Conservation (phyloP, 2,329 filamentous ascomycete species). For the Neopestalotiopsis sp. region DNA sequence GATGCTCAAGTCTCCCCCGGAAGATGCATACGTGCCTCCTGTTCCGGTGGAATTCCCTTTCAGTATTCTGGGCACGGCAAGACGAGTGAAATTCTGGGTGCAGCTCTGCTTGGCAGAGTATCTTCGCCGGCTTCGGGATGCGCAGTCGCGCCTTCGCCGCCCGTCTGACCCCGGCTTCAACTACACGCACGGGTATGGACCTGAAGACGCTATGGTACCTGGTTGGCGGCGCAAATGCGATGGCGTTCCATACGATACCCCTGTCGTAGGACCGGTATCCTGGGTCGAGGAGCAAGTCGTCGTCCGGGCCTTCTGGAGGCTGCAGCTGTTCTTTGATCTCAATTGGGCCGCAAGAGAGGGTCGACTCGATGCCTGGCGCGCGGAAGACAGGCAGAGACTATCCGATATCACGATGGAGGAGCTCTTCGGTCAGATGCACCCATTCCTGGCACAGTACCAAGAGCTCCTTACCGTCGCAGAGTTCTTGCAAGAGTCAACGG, state of each 20-base stretch:
- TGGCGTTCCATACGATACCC: not conserved
- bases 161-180: too few relatives aligned
- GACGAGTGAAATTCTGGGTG: too few relatives aligned
- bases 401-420: not conserved
- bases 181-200: too few relatives aligned
- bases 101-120: too few relatives aligned
- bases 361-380: not conserved
- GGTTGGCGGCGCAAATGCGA: not conserved
- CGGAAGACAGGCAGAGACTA: not conserved
- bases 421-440: not conserved
- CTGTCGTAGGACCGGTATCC: not conserved
- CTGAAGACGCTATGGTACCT: not conserved
- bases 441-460: slow-evolving; percentile 1
- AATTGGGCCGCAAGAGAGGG: not conserved
- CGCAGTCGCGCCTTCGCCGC: not conserved
- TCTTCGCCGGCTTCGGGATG: not conserved
- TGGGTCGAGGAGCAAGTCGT: slow-evolving; percentile 17
- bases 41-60: too few relatives aligned
- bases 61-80: too few relatives aligned
- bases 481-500: not conserved
- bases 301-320: slow-evolving; percentile 12
- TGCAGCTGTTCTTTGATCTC: slow-evolving; percentile 15
- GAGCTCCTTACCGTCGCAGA: not conserved
- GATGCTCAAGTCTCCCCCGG: too few relatives aligned
- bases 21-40: too few relatives aligned